Evolutionary conservation across 306 rosid species (phyloP), one percentile per base, ranked within the genome.

Genomic region (Cucumis cinereus): DNA sequence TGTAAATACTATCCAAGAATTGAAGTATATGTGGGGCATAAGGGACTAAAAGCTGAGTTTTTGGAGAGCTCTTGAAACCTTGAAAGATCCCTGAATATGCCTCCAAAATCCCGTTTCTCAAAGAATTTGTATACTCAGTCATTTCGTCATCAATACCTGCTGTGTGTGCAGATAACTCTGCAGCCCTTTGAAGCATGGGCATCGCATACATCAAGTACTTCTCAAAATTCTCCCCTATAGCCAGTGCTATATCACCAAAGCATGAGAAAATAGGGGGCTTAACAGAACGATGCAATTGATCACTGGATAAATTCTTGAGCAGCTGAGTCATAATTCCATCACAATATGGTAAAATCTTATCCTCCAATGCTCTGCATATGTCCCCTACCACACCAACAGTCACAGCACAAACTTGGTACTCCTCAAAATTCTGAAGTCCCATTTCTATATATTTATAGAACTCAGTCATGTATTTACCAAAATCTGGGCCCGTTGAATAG

Each of bases 301-400:
- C 92, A 79, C 96, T 92, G 10, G 98, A 90, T 79, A 92, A 78
- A 87, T 92, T 87, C 86, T 88, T 90, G 30, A 92, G 96, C 72
- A 92, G 92, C 74, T 86, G 96, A 28, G 93, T 90, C 93, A 92
- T 92, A 77, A 92, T 88, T 49, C 98, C 98, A 84, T 92, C 98
- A 79, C 98, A 90, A 62, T 87, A 92, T 45, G 98, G 96, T 49
- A 92, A 84, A 85, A 92, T 83, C 86, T 84, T 89, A 80, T 87
- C 94, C 83, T 92, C 98, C 89, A 92, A 74, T 49, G 96, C 98
- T 82, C 96, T 85, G 86, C 94, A 86, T 84, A 92, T 85, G 79
- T 92, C 98, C 68, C 96, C 98, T n/a, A 92, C 98, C 35, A 92
- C 96, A 80, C 98, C 98, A 53, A 92, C 98, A 38, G 98, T 92